Evolutionary conservation across 2,329 filamentous ascomycete species (phyloP).

Genomic region (Aspergillus texensis): DNA sequence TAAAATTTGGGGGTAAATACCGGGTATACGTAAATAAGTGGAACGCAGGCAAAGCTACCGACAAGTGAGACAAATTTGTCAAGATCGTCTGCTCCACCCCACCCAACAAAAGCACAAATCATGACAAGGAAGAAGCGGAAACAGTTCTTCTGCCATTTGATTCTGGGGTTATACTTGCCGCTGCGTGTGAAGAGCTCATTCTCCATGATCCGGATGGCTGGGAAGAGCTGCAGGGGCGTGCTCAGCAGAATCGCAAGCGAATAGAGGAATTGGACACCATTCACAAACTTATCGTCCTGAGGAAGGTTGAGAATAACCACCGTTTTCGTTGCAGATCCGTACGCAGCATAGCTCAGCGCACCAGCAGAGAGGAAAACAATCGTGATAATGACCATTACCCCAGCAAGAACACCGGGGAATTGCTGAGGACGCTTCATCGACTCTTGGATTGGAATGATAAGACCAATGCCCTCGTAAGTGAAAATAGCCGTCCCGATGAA

Average conservation of each 20-base stretch:
- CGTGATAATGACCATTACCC: conserved; percentile 94
- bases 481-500: conserved; percentile 99
- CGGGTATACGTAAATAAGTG: conserved; percentile 95
- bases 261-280: conserved; percentile 94
- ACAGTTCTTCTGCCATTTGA: conserved; percentile 99
- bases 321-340: conserved; percentile 92
- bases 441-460: conserved; percentile 97
- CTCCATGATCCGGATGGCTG: conserved; percentile 93
- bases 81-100: conserved; percentile 86
- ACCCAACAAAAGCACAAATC: conserved; percentile 83
- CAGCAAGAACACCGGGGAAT: conserved; percentile 84
- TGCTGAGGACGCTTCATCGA: conserved; percentile 91
- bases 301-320: conserved; percentile 95
- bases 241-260: conserved; percentile 96
- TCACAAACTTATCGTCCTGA: conserved; percentile 93
- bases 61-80: conserved; percentile 98
- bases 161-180: conserved; percentile 96
- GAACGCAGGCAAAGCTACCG: conserved; percentile 96
- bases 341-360: conserved; percentile 92
- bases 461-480: conserved; percentile 95
- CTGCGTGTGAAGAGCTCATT: conserved; percentile 92
- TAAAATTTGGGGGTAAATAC: conserved; percentile 59
- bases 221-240: conserved; percentile 95
- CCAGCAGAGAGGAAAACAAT: conserved; percentile 89
- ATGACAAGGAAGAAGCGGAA: conserved; percentile 94